Percentiles rank a stretch among this genome's conserved stretches.
Evolutionary conservation across 192 early-diverging fungal species (phyloP).

Genomic region (Backusella luteola): DNA sequence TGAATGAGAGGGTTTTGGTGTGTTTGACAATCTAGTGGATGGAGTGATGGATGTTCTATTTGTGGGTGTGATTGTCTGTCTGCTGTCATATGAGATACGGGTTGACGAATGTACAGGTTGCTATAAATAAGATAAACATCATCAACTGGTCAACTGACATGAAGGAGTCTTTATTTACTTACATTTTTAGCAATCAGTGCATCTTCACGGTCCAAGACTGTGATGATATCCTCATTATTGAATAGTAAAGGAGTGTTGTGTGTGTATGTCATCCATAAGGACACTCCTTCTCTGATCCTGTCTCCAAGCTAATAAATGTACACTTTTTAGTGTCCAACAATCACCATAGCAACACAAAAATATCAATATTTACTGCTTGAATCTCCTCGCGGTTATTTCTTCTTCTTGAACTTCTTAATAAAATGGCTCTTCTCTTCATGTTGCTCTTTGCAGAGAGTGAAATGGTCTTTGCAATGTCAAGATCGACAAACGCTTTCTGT

Average conservation of each 20-base stretch:
- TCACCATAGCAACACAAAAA: no score
- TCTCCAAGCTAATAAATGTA: slow-evolving; percentile 13
- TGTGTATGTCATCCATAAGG: slow-evolving; percentile 53
- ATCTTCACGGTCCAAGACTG: slow-evolving; percentile 15
- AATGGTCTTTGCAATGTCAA: slow-evolving; percentile 33
- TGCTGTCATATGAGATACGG: slow-evolving; percentile 7
- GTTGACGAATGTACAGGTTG: slow-evolving; percentile 10
- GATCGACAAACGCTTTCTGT: slow-evolving; percentile 34
- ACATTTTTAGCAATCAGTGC: slow-evolving; percentile 17
- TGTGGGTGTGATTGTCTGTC: not conserved
- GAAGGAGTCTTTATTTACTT: not conserved
- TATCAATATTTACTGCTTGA: slow-evolving; percentile 13
- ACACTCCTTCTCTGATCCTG: slow-evolving; percentile 37
- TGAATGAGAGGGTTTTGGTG: not conserved
- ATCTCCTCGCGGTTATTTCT: slow-evolving; percentile 17
- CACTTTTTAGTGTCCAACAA: no score
- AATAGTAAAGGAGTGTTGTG: slow-evolving; percentile 24
- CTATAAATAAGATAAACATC: not conserved
- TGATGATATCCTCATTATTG: slow-evolving; percentile 22
- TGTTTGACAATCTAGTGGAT: not conserved
- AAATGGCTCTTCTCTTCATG: slow-evolving; percentile 27
- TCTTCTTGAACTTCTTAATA: slow-evolving; percentile 25
- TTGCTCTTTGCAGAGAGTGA: slow-evolving; percentile 36
- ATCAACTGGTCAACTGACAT: not conserved
- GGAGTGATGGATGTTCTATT: not conserved